phyloP scores from a whole-genome alignment of 805 yeast species.

The Schwanniomyces yamadae region DNA sequence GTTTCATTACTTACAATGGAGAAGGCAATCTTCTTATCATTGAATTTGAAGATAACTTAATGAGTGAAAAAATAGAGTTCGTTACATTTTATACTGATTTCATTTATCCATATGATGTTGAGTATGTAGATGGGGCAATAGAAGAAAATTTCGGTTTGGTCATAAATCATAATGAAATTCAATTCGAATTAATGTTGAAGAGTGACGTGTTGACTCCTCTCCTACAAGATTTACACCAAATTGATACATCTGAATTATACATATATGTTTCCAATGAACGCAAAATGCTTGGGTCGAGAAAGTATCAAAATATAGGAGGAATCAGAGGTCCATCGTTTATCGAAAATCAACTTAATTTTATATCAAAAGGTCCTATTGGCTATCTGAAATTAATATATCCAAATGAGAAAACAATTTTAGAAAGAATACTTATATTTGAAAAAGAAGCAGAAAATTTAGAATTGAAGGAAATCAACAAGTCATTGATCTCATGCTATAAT shows the following conservation, averaged over 20 bases:
- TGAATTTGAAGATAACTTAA: slow-evolving; percentile 41
- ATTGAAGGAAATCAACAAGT: slow-evolving; percentile 17
- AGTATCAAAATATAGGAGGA: not conserved
- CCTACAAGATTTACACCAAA: slow-evolving; percentile 35
- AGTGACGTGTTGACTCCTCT: slow-evolving; percentile 38
- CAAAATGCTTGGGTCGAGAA: not conserved
- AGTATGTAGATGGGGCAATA: slow-evolving; percentile 11
- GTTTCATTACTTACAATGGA: slow-evolving; percentile 38
- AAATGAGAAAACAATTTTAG: slow-evolving; percentile 58
- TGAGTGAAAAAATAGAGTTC: slow-evolving; percentile 43
- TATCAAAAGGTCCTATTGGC: slow-evolving; percentile 75
- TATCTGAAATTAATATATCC: slow-evolving; percentile 67
- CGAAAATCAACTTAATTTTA: slow-evolving; percentile 48
- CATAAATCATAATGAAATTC: slow-evolving; percentile 29
- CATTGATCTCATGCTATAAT: slow-evolving; percentile 29
- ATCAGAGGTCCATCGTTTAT: slow-evolving; percentile 5
- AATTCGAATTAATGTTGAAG: slow-evolving; percentile 37
- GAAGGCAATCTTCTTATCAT: slow-evolving; percentile 39
- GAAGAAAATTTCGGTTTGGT: slow-evolving; percentile 10
- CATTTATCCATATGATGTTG: slow-evolving; percentile 23
- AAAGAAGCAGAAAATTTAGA: slow-evolving; percentile 13
- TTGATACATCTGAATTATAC: slow-evolving; percentile 35
- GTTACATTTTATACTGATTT: slow-evolving; percentile 34
- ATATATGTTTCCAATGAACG: slow-evolving; percentile 26
- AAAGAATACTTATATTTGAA: slow-evolving; percentile 48